phyloP scores from a whole-genome alignment of 2,329 filamentous ascomycete genomes.

The Diaporthe citriasiana region DNA sequence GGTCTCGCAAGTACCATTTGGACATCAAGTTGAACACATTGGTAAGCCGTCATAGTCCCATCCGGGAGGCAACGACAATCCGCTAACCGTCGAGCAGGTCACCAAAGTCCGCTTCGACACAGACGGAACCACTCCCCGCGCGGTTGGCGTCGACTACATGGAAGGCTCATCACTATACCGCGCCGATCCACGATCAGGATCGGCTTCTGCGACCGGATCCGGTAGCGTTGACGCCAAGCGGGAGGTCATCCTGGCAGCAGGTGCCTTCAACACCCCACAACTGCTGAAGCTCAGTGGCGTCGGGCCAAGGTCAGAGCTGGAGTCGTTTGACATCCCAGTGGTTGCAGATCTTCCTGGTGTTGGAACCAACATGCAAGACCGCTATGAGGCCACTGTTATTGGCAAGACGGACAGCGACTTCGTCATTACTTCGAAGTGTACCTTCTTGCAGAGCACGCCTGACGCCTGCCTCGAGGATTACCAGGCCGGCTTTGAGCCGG shows the following conservation, averaged over 20 bases:
- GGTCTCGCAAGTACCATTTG: conserved; percentile 55
- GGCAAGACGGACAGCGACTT: conserved; percentile 39
- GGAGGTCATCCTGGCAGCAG: conserved; percentile 52
- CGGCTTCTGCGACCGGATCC: conserved; percentile 45
- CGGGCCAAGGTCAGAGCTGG: conserved; percentile 47
- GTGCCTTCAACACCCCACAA: conserved; percentile 51
- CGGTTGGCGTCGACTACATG: conserved; percentile 45
- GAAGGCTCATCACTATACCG: conserved; percentile 45
- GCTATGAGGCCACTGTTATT: conserved; percentile 46
- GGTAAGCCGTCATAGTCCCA: conserved; percentile 51
- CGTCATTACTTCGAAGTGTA: conserved; percentile 42
- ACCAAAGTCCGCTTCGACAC: conserved; percentile 44
- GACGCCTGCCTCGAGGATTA: conserved; percentile 45
- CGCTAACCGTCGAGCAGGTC: not conserved
- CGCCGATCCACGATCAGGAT: conserved; percentile 42
- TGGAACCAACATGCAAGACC: conserved; percentile 50
- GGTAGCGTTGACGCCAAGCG: conserved; percentile 16
- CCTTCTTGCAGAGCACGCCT: conserved; percentile 38
- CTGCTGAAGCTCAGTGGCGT: conserved; percentile 53
- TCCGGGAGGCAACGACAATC: conserved; percentile 46
- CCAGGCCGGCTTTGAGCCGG: conserved; percentile 41
- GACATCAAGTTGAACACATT: conserved; percentile 54
- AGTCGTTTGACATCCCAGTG: conserved; percentile 47
- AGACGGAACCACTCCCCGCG: conserved; percentile 37
- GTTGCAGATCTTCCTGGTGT: conserved; percentile 51